Evolutionary conservation across 139 green algal species (phyloP).

Genomic region (Chlorella sp.): DNA sequence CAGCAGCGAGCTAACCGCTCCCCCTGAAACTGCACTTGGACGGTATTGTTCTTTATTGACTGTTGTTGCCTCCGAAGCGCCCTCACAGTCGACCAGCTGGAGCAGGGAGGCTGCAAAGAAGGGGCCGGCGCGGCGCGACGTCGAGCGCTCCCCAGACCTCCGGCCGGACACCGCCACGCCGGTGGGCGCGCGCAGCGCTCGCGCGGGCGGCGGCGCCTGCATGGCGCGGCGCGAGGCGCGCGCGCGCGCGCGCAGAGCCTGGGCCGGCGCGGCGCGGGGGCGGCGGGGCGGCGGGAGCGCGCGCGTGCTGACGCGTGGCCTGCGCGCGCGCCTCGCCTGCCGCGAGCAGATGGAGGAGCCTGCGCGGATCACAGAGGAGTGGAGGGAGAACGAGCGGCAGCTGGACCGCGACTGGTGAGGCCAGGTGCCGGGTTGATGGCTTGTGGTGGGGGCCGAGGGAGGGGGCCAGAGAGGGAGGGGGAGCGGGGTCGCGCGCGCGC

Average conservation of each 20-base stretch:
- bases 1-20: no score
- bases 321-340: background rate
- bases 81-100: constrained; percentile 65
- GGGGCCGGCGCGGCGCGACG: background rate
- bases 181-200: background rate
- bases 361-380: constrained; percentile 52
- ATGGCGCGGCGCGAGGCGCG: no score
- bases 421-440: constrained; percentile 76
- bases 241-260: no score
- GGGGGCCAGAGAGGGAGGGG: no score
- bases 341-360: constrained; percentile 32
- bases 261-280: no score
- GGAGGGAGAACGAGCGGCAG: constrained; percentile 79
- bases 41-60: no score
- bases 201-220: no score
- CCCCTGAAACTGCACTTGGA: no score
- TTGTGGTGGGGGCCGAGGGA: constrained; percentile 9
- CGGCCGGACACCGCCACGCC: constrained; percentile 10
- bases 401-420: constrained; percentile 86
- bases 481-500: no score
- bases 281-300: no score
- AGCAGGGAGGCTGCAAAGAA: constrained; percentile 31
- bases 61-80: no score
- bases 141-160: constrained; percentile 65
- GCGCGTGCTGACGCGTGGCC: no score